Evolutionary conservation across 2,329 filamentous ascomycete species (phyloP).

Genomic region (Claviceps maximensis): DNA sequence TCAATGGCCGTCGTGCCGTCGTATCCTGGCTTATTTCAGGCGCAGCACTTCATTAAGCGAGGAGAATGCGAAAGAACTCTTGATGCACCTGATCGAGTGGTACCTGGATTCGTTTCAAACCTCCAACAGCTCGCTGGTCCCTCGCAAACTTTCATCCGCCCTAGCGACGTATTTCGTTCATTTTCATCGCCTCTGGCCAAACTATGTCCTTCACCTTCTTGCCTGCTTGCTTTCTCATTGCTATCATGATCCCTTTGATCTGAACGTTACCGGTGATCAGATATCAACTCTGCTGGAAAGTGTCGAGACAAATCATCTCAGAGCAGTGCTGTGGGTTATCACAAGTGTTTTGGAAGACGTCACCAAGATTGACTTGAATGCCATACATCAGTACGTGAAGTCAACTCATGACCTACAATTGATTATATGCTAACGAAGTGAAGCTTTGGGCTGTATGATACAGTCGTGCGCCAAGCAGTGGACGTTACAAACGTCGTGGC

Average conservation of each 20-base stretch:
- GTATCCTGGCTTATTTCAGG: conserved; percentile 2
- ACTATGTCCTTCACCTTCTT: conserved; percentile 46
- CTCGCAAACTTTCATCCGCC: conserved; percentile 64
- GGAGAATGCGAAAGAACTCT: conserved; percentile 43
- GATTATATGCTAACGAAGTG: conserved; percentile 5
- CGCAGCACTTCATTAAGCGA: conserved; percentile 37
- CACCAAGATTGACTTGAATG: conserved; percentile 48
- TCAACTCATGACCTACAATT: not conserved
- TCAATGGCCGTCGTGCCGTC: conserved; percentile 11
- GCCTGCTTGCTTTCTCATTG: conserved; percentile 35
- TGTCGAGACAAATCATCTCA: conserved; percentile 32
- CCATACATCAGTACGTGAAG: conserved; percentile 37
- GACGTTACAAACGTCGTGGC: conserved; percentile 29
- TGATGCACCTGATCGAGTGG: conserved; percentile 50
- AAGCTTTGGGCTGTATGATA: conserved; percentile 26
- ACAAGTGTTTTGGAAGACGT: conserved; percentile 23
- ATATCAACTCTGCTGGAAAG: conserved; percentile 33
- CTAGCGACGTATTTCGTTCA: conserved; percentile 64
- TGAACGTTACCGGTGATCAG: conserved; percentile 25
- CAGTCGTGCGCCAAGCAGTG: conserved; percentile 25
- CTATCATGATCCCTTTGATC: conserved; percentile 9
- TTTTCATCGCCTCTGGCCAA: conserved; percentile 53
- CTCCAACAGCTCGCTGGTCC: conserved; percentile 45
- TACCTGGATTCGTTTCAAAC: conserved; percentile 40
- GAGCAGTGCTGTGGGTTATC: conserved; percentile 51